phyloP scores from a whole-genome alignment of 75 land plant genomes.

The Ceratopteris richardii region DNA sequence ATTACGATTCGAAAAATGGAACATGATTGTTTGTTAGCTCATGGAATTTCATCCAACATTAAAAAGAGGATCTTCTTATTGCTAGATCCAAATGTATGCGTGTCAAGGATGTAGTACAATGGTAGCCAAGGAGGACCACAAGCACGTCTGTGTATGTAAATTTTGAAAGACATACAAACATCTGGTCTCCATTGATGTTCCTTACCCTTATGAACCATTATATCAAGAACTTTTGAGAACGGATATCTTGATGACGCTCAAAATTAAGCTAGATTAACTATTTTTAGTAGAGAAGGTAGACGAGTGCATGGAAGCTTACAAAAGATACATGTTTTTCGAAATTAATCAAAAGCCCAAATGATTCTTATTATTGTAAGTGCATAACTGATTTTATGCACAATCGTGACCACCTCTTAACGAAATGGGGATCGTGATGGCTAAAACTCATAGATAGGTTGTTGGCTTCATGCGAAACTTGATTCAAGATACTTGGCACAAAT shows the following conservation, averaged over 20 bases:
- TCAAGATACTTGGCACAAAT: no score
- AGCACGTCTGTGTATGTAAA: constrained; percentile 38
- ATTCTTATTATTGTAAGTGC: no score
- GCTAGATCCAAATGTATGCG: constrained; percentile 55
- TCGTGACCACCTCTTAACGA: no score
- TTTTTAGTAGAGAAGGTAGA: no score
- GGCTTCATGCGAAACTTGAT: no score
- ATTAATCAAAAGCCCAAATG: no score
- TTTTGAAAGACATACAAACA: constrained; percentile 52
- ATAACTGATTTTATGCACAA: no score
- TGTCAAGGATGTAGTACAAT: constrained; percentile 49
- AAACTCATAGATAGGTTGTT: no score
- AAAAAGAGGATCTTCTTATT: constrained; percentile 65
- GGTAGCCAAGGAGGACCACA: constrained; percentile 34
- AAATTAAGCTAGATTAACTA: constrained; percentile 37
- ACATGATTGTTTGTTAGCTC: constrained; percentile 76
- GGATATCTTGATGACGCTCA: constrained; percentile 66
- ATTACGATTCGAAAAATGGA: constrained; percentile 93
- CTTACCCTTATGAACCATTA: constrained; percentile 81
- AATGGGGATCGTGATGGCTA: no score
- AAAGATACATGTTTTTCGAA: no score
- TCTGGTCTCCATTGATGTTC: constrained; percentile 51
- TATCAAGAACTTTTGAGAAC: constrained; percentile 82
- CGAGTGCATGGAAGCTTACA: no score
- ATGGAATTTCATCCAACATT: constrained; percentile 72